Percentiles rank a stretch among this genome's conserved stretches.
Evolutionary conservation across 176 grass and related monocot genomes (phyloP).

Genomic region (Avena sativa): DNA sequence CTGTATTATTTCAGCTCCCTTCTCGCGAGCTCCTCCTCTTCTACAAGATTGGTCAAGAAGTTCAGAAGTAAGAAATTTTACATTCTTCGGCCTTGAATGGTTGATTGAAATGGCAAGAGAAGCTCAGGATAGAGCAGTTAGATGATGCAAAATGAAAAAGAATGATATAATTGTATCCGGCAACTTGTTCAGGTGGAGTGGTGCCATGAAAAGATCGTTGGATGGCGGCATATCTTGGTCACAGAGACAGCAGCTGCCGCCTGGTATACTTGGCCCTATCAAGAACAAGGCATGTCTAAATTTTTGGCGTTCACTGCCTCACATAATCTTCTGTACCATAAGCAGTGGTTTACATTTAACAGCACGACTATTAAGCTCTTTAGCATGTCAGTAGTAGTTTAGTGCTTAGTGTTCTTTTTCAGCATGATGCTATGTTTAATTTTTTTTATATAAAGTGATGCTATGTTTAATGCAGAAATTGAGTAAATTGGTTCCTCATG

Average conservation of each 20-base stretch:
- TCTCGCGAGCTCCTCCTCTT: slow-evolving; percentile 89
- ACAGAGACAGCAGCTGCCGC: slow-evolving; percentile 79
- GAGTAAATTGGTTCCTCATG: not conserved
- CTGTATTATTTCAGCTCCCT: slow-evolving; percentile 92
- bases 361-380: not conserved
- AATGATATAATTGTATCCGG: not conserved
- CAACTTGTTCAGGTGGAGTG: slow-evolving; percentile 75
- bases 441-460: not conserved
- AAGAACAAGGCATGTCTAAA: slow-evolving; percentile 84
- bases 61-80: slow-evolving; percentile 81
- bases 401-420: not conserved
- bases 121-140: not conserved
- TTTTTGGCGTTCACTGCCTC: slow-evolving; percentile 3
- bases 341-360: not conserved
- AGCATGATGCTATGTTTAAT: slow-evolving; percentile 1
- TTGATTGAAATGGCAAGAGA: slow-evolving; percentile 13
- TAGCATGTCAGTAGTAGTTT: slow-evolving; percentile 1
- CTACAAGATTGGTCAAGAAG: slow-evolving; percentile 95
- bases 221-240: slow-evolving; percentile 89
- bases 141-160: not conserved
- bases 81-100: not conserved
- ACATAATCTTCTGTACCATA: slow-evolving; percentile 21
- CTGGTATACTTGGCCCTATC: slow-evolving; percentile 95
- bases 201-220: slow-evolving; percentile 88
- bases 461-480: slow-evolving; percentile 9